Conservation (phyloP, 2,329 filamentous ascomycete genomes). For the Diatrype stigma region DNA sequence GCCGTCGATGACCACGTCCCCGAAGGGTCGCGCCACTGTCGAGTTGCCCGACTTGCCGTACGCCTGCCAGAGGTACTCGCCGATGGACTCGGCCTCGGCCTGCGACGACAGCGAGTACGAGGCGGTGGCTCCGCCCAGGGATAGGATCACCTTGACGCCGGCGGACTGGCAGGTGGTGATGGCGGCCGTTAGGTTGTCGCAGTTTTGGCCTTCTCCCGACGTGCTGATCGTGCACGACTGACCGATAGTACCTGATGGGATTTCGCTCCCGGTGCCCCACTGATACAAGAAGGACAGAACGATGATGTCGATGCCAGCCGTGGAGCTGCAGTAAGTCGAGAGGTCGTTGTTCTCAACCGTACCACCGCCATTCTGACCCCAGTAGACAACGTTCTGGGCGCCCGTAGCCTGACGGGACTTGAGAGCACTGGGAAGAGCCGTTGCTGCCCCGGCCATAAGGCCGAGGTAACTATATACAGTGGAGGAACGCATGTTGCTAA, state of each 20-base stretch:
- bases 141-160: conserved; percentile 40
- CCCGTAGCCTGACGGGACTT: conserved; percentile 7
- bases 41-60: conserved; percentile 36
- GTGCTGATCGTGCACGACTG: conserved; percentile 33
- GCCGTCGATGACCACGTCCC: conserved; percentile 28
- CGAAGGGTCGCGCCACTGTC: conserved; percentile 38
- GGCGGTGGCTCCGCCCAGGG: conserved; percentile 38
- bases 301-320: conserved; percentile 37
- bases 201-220: conserved; percentile 30
- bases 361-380: conserved; percentile 26
- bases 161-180: conserved; percentile 35
- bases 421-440: conserved; percentile 14
- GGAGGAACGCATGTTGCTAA: conserved; percentile 12
- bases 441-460: conserved; percentile 15
- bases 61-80: conserved; percentile 39
- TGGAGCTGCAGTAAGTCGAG: conserved; percentile 32
- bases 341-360: conserved; percentile 34
- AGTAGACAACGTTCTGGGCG: conserved; percentile 30
- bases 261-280: conserved; percentile 31
- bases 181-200: conserved; percentile 34
- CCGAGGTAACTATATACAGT: conserved; percentile 12
- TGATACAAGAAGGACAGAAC: conserved; percentile 39
- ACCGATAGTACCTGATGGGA: conserved; percentile 36
- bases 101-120: conserved; percentile 30
- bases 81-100: conserved; percentile 36